Conservation (phyloP, 345 rosid species). For the Punica granatum region DNA sequence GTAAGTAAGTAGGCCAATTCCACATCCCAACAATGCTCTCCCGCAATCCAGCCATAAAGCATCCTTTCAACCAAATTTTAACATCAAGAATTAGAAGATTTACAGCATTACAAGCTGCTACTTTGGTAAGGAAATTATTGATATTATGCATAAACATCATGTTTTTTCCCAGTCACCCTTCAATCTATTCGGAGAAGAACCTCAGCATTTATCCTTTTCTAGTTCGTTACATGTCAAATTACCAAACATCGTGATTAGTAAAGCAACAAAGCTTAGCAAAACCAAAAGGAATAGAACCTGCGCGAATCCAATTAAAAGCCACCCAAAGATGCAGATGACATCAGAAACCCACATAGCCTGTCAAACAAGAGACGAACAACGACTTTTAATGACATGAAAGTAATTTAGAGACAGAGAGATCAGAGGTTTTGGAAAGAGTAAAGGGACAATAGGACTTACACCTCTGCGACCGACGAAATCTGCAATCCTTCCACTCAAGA, state of each 20-base stretch:
- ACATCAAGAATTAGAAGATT: not conserved
- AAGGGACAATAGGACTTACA: conserved; percentile 15
- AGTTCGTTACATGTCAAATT: not conserved
- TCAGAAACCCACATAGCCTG: conserved; percentile 65
- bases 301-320: conserved; percentile 47
- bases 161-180: no score
- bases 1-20: conserved; percentile 25
- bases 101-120: not conserved
- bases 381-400: not conserved
- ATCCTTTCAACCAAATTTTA: conserved; percentile 10
- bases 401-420: not conserved
- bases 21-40: conserved; percentile 24
- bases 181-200: not conserved
- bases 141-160: no score
- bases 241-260: not conserved
- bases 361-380: not conserved
- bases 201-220: no score
- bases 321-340: conserved; percentile 34
- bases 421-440: not conserved
- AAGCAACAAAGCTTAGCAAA: not conserved
- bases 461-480: conserved; percentile 31
- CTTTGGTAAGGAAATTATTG: not conserved
- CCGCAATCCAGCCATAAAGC: conserved; percentile 32
- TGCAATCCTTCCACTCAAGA: conserved; percentile 23
- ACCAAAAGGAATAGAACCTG: conserved; percentile 18